phyloP scores from a whole-genome alignment of 371 early-diverging fungal species.

The Mortierella sp. region DNA sequence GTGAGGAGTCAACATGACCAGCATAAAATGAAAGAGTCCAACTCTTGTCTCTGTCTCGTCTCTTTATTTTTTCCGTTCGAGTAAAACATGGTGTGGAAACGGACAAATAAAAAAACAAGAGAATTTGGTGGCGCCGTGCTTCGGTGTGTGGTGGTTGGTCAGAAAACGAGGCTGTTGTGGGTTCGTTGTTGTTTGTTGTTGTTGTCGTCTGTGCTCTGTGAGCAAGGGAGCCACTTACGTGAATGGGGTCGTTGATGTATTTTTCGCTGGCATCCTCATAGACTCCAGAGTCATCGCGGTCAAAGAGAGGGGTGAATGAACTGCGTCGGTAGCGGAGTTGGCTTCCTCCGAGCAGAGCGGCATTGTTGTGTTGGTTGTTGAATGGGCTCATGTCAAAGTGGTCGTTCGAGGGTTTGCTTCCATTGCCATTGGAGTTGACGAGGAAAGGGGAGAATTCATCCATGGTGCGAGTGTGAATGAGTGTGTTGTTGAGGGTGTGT shows the following conservation, averaged over 20 bases:
- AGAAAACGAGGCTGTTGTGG: constrained; percentile 6
- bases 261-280: constrained; percentile 51
- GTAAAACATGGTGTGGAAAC: background rate
- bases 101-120: background rate
- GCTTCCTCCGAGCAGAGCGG: constrained; percentile 14
- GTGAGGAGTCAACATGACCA: background rate
- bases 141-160: background rate
- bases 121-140: constrained; percentile 14
- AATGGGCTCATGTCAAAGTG: constrained; percentile 18
- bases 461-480: constrained; percentile 1
- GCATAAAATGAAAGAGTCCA: background rate
- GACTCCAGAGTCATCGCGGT: constrained; percentile 39
- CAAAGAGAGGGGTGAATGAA: constrained; percentile 46
- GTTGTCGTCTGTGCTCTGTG: background rate
- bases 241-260: constrained; percentile 72
- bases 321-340: constrained; percentile 31
- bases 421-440: constrained; percentile 13
- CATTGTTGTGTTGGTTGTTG: constrained; percentile 19
- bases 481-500: background rate
- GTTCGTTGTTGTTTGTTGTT: background rate
- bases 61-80: background rate
- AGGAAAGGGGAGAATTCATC: constrained; percentile 35
- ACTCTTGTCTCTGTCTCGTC: background rate
- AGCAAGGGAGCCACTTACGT: constrained; percentile 48
- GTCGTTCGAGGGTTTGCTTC: background rate